Percentiles rank a stretch among this genome's conserved stretches.
These are phyloP conservation scores for Oryza glaberrima DNA, from an alignment of 176 grass and related monocot genomes.

Conservation along the genomic window DNA sequence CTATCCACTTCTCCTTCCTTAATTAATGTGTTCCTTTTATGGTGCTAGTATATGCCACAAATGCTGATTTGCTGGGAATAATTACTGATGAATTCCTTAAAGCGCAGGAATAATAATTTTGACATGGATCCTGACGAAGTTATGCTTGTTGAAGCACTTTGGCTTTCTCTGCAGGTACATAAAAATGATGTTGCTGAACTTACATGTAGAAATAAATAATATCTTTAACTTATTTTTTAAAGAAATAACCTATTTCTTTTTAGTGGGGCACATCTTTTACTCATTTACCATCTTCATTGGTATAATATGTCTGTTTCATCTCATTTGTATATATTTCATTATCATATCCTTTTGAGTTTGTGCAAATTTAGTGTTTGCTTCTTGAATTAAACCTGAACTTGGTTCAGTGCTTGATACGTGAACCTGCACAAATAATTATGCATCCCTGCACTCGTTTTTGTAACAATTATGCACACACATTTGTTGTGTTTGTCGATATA, in stretches of 20 bases:
- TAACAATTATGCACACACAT: background rate
- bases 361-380: too few relatives aligned
- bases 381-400: background rate
- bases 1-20: background rate
- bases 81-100: slow-evolving; percentile 16
- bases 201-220: background rate
- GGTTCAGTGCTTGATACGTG: background rate
- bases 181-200: slow-evolving; percentile 25
- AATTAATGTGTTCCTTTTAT: background rate
- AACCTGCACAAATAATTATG: background rate
- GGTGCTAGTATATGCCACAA: slow-evolving; percentile 1
- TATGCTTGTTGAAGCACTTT: slow-evolving; percentile 96
- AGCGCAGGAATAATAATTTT: slow-evolving; percentile 73
- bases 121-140: slow-evolving; percentile 94
- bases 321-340: background rate
- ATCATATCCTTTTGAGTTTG: too few relatives aligned
- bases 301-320: background rate
- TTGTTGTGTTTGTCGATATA: background rate
- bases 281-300: background rate
- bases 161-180: slow-evolving; percentile 89
- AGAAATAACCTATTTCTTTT: background rate
- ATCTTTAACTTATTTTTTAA: background rate
- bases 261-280: background rate
- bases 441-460: background rate
- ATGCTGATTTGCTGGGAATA: background rate